These are phyloP conservation scores for Lyophyllum atratum DNA, from an alignment of 768 basidiomycete genomes.

Conservation along the genomic window DNA sequence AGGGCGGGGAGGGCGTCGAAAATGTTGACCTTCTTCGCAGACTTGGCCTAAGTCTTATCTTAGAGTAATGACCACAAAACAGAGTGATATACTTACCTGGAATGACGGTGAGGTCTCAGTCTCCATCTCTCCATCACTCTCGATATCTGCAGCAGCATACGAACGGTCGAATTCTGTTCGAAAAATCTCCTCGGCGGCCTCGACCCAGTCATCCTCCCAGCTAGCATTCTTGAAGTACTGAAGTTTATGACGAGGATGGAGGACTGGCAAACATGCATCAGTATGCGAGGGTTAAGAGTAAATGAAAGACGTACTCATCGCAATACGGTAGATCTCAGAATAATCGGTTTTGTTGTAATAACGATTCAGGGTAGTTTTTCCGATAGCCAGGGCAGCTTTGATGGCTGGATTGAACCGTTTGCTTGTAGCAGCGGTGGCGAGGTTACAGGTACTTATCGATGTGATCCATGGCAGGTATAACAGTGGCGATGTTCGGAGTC, in stretches of 20 bases:
- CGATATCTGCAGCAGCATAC: neutral
- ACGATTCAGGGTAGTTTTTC: too few relatives aligned
- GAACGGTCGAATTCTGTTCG: neutral
- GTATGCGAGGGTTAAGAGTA: neutral
- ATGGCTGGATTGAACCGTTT: neutral
- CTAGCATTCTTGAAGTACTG: slow-evolving; percentile 4
- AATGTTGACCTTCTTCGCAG: too few relatives aligned
- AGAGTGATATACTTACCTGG: neutral
- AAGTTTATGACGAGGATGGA: slow-evolving; percentile 6
- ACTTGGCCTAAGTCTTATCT: neutral
- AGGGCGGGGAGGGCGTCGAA: neutral
- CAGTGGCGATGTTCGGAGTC: too few relatives aligned
- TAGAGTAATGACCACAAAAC: neutral
- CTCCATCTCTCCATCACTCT: neutral
- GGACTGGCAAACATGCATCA: neutral
- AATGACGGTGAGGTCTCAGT: neutral
- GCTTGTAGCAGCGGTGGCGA: too few relatives aligned
- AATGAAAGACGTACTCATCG: neutral
- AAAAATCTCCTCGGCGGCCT: neutral
- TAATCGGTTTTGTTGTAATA: neutral
- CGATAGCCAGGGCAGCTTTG: too few relatives aligned
- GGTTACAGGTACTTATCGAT: too few relatives aligned
- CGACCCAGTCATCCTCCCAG: slow-evolving; percentile 4
- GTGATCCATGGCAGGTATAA: too few relatives aligned
- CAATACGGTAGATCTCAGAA: neutral